A percentile compares a stretch with the other conserved stretches of the same genome.
Conservation (phyloP, 1,284 basidiomycete species). For the Schizopora paradoxa region DNA sequence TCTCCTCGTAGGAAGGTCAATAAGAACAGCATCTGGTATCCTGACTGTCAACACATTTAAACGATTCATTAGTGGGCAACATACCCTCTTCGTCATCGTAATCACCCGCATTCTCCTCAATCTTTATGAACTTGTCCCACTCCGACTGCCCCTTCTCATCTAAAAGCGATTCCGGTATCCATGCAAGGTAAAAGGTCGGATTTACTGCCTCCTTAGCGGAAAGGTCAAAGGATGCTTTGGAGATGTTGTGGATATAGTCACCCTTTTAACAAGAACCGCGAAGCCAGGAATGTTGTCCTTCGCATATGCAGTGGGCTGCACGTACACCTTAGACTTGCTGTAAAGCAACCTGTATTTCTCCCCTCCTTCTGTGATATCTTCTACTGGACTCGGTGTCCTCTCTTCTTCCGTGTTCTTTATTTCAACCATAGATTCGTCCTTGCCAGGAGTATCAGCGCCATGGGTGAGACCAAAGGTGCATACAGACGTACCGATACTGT, state of each 20-base stretch:
- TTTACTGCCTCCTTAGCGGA: conserved; percentile 59
- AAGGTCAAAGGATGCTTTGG: conserved; percentile 5
- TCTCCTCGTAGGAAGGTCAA: conserved; percentile 67
- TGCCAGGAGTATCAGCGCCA: not conserved
- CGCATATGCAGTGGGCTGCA: conserved; percentile 88
- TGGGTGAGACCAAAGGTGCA: not conserved
- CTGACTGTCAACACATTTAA: conserved; percentile 9
- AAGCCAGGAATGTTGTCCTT: conserved; percentile 94
- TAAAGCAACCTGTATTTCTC: conserved; percentile 69
- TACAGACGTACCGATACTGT: conserved; percentile 13
- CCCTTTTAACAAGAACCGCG: conserved; percentile 80
- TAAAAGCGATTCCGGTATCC: conserved; percentile 79
- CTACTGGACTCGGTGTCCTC: conserved; percentile 23
- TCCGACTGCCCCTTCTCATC: conserved; percentile 72
- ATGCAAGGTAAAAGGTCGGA: conserved; percentile 72
- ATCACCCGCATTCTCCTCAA: conserved; percentile 57
- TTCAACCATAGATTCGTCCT: conserved; percentile 75
- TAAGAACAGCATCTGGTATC: conserved; percentile 63
- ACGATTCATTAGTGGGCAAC: conserved; percentile 21
- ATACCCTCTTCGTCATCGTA: conserved; percentile 71
- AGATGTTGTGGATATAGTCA: conserved; percentile 30
- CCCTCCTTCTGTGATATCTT: conserved; percentile 41
- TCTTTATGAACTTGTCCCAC: conserved; percentile 81
- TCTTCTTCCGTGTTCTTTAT: conserved; percentile 46
- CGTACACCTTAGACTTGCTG: conserved; percentile 88